These are phyloP conservation scores for Psilocybe cyanescens DNA, from an alignment of 768 basidiomycete species.

Conservation along the genomic window DNA sequence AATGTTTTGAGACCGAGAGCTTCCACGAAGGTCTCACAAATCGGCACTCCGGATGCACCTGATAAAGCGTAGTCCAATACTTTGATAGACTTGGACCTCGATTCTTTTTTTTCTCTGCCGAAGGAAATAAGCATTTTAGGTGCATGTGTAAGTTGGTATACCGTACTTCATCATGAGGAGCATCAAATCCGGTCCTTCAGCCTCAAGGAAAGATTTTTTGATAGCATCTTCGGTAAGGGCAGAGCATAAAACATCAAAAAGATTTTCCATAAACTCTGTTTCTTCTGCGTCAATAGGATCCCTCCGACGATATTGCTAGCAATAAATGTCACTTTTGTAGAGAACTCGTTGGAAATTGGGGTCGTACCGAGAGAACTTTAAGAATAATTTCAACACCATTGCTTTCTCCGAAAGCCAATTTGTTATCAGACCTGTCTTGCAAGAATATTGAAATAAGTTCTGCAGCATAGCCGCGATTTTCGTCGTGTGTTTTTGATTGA, in stretches of 20 bases:
- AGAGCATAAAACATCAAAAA: conserved; percentile 91
- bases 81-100: conserved; percentile 86
- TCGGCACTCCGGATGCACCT: conserved; percentile 63
- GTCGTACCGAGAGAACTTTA: conserved; percentile 80
- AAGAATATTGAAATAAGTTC: conserved; percentile 92
- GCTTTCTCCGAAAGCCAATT: conserved; percentile 66
- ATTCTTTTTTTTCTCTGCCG: conserved; percentile 78
- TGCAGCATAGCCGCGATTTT: conserved; percentile 92
- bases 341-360: background rate
- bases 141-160: conserved; percentile 7
- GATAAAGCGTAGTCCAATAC: conserved; percentile 91
- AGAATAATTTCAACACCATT: conserved; percentile 82
- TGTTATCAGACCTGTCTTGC: conserved; percentile 72
- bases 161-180: conserved; percentile 95
- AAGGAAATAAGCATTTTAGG: background rate
- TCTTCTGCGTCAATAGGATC: conserved; percentile 91
- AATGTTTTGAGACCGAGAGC: conserved; percentile 86
- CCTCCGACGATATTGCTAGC: conserved; percentile 82
- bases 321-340: conserved; percentile 9
- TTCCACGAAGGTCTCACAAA: conserved; percentile 88
- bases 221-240: conserved; percentile 76
- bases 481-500: conserved; percentile 73
- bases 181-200: conserved; percentile 97
- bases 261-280: conserved; percentile 96
- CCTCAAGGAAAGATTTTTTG: conserved; percentile 83